Evolutionary conservation across 2,329 filamentous ascomycete species (phyloP), one percentile per base, ranked within the genome.

Genomic region (Xylaria sp.): DNA sequence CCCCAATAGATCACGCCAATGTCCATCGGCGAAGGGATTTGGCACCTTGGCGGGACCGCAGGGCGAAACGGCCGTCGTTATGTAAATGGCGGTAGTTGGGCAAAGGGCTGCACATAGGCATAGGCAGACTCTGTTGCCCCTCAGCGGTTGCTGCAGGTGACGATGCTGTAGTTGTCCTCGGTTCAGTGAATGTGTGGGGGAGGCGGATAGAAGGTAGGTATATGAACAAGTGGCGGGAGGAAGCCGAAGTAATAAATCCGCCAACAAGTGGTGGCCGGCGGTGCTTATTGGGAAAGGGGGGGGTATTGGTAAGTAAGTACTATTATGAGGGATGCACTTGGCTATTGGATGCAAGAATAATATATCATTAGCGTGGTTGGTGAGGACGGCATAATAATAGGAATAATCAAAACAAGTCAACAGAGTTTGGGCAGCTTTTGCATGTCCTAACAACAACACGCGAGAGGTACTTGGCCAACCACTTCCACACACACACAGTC

Each of bases 271-370:
- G 48, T 56, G 47, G 40, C 27, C 9, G 48, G 52, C 41, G 15
- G 54, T 60, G 41, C 27, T 19, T 38, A 21, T n/a, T 38, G 43
- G 33, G 17, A 51, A 51, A 58, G 44, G 53, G 61, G 53, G 61
- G 48, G 51, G 52, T 31, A 41, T 41, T 53, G 27, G 41, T 21
- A 58, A 53, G 41, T 21, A 58, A 53, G 58, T 54, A 51, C 41
- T 33, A 23, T 38, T 35, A 46, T 38, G 38, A 52, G 46, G 23
- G 54, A 47, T 62, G 49, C 25, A 43, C 15, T 31, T 41, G 13
- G 13, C 51, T 54, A 58, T 47, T 27, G 55, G 27, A n/a, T 58
- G 49, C 43, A 58, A 41, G 35, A 40, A 46, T 17, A 51, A 62
- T 31, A 49, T 27, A 47, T 27, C 19, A 54, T 55, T 53, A 56